phyloP scores from a whole-genome alignment of 768 basidiomycete species.

The Tephrocybe sp. region DNA sequence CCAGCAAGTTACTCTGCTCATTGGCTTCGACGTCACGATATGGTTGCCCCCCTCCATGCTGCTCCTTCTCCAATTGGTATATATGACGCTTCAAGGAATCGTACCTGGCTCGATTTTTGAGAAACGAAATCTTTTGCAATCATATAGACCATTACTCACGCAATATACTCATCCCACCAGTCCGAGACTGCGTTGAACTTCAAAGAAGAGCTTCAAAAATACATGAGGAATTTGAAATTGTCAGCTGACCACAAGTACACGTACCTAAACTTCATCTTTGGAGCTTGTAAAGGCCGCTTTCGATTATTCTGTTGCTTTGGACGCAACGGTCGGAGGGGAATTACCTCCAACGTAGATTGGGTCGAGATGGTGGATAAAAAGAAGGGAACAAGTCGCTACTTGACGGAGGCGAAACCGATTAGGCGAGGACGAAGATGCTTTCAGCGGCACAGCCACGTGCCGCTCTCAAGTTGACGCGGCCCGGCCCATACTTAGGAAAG shows the following conservation, averaged over 20 bases:
- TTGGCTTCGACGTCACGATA: slow-evolving; percentile 63
- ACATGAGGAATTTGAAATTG: neutral
- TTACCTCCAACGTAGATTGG: slow-evolving; percentile 31
- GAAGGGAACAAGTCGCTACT: neutral
- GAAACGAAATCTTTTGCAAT: too few relatives aligned
- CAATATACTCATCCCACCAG: slow-evolving; percentile 92
- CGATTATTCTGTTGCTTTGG: slow-evolving; percentile 15
- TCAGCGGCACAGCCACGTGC: slow-evolving; percentile 1
- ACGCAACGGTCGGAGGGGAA: slow-evolving; percentile 35
- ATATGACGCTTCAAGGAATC: slow-evolving; percentile 81
- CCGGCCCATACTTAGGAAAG: too few relatives aligned
- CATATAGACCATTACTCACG: too few relatives aligned
- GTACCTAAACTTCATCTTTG: slow-evolving; percentile 63
- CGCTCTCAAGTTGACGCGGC: neutral
- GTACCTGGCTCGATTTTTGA: too few relatives aligned
- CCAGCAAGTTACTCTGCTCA: slow-evolving; percentile 57
- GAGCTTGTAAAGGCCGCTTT: slow-evolving; percentile 19
- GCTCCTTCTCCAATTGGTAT: slow-evolving; percentile 81
- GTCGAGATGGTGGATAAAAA: slow-evolving; percentile 4
- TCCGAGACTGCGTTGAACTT: slow-evolving; percentile 91
- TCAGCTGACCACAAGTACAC: slow-evolving; percentile 10
- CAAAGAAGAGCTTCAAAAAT: slow-evolving; percentile 60
- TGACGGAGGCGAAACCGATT: neutral
- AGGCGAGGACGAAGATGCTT: neutral
- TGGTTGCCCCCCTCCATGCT: slow-evolving; percentile 41